Evolutionary conservation across 2,329 filamentous ascomycete species (phyloP).

Genomic region (Botrytis elliptica): DNA sequence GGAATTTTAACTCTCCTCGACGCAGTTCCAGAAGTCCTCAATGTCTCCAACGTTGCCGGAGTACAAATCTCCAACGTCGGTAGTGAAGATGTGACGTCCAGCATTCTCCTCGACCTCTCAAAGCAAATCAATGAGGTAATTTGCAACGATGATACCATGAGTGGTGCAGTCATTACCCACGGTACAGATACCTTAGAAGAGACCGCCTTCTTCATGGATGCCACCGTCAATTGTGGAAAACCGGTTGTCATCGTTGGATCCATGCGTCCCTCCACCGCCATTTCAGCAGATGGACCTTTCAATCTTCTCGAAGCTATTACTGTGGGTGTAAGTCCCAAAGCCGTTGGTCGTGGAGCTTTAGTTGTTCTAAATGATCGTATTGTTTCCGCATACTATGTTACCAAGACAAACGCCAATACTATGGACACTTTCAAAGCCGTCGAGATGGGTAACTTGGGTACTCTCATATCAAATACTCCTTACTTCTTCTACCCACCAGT

Average conservation of each 20-base stretch:
- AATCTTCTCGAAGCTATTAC: slow-evolving; percentile 61
- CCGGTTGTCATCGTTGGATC: slow-evolving; percentile 60
- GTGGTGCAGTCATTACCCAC: slow-evolving; percentile 59
- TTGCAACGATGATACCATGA: slow-evolving; percentile 38
- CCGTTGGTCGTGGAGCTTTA: slow-evolving; percentile 54
- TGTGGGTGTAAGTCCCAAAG: slow-evolving; percentile 49
- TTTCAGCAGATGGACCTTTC: slow-evolving; percentile 61
- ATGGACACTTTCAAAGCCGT: slow-evolving; percentile 60
- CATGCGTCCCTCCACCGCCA: slow-evolving; percentile 62
- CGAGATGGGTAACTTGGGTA: slow-evolving; percentile 57
- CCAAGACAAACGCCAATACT: slow-evolving; percentile 62
- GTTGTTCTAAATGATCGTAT: slow-evolving; percentile 63
- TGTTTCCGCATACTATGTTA: slow-evolving; percentile 55
- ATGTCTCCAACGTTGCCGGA: slow-evolving; percentile 54
- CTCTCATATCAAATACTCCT: slow-evolving; percentile 56
- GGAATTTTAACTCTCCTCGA: slow-evolving; percentile 46
- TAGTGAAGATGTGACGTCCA: slow-evolving; percentile 49
- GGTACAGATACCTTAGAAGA: slow-evolving; percentile 66
- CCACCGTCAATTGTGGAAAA: slow-evolving; percentile 56
- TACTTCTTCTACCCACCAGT: slow-evolving; percentile 59
- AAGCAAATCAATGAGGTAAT: slow-evolving; percentile 48
- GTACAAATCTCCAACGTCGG: slow-evolving; percentile 53
- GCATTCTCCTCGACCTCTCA: slow-evolving; percentile 49
- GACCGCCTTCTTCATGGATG: slow-evolving; percentile 61
- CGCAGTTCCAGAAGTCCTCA: slow-evolving; percentile 54